These are phyloP conservation scores for Mycena alexandri DNA, from an alignment of 768 basidiomycete genomes.

Conservation along the genomic window DNA sequence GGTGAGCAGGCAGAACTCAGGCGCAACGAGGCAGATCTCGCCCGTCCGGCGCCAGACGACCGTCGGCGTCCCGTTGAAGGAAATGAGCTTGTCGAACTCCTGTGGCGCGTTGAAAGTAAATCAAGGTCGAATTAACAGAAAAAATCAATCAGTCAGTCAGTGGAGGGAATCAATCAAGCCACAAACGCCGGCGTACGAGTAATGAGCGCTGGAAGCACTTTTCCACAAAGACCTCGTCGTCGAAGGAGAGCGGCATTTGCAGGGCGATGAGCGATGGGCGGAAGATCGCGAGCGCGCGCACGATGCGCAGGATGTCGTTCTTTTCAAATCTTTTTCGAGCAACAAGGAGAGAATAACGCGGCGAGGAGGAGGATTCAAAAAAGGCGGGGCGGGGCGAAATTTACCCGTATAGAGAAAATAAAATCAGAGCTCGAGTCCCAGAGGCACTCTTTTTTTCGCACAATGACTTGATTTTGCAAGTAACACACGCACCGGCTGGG, in stretches of 20 bases:
- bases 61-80: conserved; percentile 96
- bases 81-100: conserved; percentile 98
- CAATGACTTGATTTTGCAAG: conserved; percentile 47
- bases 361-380: background rate
- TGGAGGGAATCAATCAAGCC: conserved; percentile 23
- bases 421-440: conserved; percentile 58
- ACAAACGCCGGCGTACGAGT: conserved; percentile 65
- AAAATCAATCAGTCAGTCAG: conserved; percentile 17
- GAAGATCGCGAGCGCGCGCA: conserved; percentile 94
- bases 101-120: conserved; percentile 46
- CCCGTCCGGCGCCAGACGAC: conserved; percentile 98
- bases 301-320: conserved; percentile 94
- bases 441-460: conserved; percentile 54
- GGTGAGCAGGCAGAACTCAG: conserved; percentile 95
- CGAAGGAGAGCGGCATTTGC: conserved; percentile 96
- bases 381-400: conserved; percentile 28
- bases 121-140: too few relatives aligned
- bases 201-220: conserved; percentile 95
- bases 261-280: conserved; percentile 97
- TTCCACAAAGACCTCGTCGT: conserved; percentile 97
- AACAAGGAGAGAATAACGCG: conserved; percentile 19
- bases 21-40: conserved; percentile 96
- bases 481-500: conserved; percentile 77
- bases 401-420: conserved; percentile 44
- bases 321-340: conserved; percentile 84